Conservation (phyloP, 345 rosid genomes). For the Turritis glabra region DNA sequence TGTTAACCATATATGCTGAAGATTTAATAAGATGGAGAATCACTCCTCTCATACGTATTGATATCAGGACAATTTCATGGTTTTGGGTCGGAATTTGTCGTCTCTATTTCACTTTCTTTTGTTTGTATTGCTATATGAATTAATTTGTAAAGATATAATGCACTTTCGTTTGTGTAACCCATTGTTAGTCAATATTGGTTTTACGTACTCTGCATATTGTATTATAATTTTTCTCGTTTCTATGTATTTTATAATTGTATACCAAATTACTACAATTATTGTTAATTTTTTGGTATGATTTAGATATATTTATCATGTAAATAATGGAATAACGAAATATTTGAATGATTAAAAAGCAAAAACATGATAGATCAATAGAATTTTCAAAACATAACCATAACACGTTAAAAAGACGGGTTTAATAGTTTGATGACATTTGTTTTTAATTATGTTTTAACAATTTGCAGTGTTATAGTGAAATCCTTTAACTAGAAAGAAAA, state of each 20-base stretch:
- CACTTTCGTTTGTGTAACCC: background rate
- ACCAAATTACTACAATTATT: background rate
- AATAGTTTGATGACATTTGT: background rate
- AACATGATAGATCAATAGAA: too few species aligned
- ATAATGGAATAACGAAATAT: too few species aligned
- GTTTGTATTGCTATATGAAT: background rate
- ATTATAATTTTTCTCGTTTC: background rate
- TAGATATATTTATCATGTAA: background rate
- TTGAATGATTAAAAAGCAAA: too few species aligned
- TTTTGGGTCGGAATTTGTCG: background rate
- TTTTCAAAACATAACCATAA: too few species aligned
- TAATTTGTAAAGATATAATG: slow-evolving; percentile 2
- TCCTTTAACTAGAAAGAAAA: too few species aligned
- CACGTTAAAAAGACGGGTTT: too few species aligned
- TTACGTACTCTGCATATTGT: background rate
- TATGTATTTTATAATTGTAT: background rate
- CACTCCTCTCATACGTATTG: slow-evolving; percentile 2
- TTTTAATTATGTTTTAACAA: too few species aligned
- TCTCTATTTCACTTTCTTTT: background rate
- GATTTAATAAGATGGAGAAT: slow-evolving; percentile 5
- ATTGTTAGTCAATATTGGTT: background rate
- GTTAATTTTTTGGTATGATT: background rate
- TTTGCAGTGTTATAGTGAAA: too few species aligned
- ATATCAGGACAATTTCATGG: slow-evolving; percentile 4
- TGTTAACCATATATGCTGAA: background rate